These are phyloP conservation scores for Pythium biforme DNA, from an alignment of 352 stramenopile genomes.

Conservation along the genomic window DNA sequence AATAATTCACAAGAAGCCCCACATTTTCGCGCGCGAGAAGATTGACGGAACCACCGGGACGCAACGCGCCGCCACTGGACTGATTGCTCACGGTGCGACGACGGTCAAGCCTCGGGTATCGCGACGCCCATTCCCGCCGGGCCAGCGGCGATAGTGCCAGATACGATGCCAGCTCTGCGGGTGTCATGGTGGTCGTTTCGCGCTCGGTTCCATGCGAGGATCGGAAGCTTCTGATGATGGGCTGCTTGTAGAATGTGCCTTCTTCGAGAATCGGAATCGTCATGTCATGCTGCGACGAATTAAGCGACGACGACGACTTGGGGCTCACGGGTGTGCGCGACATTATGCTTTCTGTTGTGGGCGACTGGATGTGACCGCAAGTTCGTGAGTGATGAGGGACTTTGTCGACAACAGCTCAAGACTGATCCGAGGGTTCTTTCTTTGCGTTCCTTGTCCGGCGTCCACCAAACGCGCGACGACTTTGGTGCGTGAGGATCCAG, in stretches of 20 bases:
- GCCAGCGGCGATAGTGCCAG: conserved; percentile 4
- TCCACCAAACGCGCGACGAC: neutral
- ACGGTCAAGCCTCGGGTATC: conserved; percentile 9
- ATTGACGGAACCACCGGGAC: conserved; percentile 25
- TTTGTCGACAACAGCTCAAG: no score
- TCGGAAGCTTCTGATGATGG: conserved; percentile 14
- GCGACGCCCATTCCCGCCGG: neutral
- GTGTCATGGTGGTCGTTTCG: conserved; percentile 15
- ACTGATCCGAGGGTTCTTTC: neutral
- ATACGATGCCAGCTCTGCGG: conserved; percentile 18
- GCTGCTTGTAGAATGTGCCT: conserved; percentile 6
- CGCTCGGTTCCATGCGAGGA: neutral
- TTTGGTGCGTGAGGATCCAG: neutral
- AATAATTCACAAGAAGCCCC: conserved; percentile 66
- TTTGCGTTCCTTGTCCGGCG: neutral
- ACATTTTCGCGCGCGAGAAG: conserved; percentile 33
- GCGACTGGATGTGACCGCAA: neutral
- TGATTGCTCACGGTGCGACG: conserved; percentile 3
- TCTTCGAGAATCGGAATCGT: conserved; percentile 26
- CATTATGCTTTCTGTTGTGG: neutral
- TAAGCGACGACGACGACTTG: conserved; percentile 15
- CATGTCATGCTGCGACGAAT: conserved; percentile 17
- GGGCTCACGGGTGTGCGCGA: neutral
- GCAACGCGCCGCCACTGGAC: conserved; percentile 17
- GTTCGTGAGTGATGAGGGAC: neutral